phyloP scores from a whole-genome alignment of 495 filamentous ascomycete genomes.

The Hamigera avellanea region DNA sequence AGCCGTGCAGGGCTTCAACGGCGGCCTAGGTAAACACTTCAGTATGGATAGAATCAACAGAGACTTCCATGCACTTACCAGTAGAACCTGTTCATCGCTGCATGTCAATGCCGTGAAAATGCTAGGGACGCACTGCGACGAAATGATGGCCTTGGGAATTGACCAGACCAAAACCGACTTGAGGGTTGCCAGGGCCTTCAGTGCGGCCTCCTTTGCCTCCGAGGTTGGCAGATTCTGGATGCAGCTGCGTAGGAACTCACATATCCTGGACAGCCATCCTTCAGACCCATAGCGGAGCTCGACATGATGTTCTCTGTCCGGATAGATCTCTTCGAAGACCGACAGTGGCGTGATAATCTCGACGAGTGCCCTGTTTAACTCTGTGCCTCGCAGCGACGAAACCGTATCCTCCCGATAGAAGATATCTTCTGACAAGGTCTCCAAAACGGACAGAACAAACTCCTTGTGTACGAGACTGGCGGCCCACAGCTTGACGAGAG shows the following conservation, averaged over 20 bases:
- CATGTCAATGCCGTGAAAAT: conserved; percentile 67
- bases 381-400: conserved; percentile 67
- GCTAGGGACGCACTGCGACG: conserved; percentile 54
- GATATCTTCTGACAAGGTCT: conserved; percentile 90
- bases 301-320: conserved; percentile 48
- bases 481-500: conserved; percentile 74
- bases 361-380: conserved; percentile 77
- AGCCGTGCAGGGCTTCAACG: conserved; percentile 68
- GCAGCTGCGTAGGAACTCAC: conserved; percentile 62
- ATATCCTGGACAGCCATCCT: conserved; percentile 76
- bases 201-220: conserved; percentile 46
- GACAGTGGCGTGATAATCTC: conserved; percentile 79
- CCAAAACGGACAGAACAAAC: conserved; percentile 71
- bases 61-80: conserved; percentile 32
- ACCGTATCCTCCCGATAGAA: conserved; percentile 83
- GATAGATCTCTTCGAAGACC: conserved; percentile 63
- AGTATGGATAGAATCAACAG: conserved; percentile 6
- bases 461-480: conserved; percentile 61
- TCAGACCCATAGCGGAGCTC: conserved; percentile 63
- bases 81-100: conserved; percentile 59
- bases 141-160: conserved; percentile 65
- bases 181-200: conserved; percentile 65
- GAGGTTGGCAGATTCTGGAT: conserved; percentile 53
- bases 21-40: conserved; percentile 46
- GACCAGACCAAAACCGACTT: conserved; percentile 74